Percentiles rank a stretch among this genome's conserved stretches.
phyloP scores from a whole-genome alignment of 345 rosid species.

The Psidium guajava region DNA sequence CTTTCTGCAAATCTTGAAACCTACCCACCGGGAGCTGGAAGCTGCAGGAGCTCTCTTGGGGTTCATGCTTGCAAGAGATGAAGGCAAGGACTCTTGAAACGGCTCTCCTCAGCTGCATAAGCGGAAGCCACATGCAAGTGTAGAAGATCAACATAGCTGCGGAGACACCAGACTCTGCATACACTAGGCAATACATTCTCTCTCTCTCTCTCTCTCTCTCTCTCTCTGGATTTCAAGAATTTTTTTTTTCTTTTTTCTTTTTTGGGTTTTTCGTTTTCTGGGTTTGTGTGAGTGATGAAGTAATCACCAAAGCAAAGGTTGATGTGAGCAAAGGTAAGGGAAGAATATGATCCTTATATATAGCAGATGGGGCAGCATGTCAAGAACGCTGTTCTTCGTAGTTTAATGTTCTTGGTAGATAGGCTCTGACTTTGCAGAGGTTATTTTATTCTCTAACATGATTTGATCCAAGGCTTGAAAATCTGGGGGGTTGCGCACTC shows the following conservation, averaged over 20 bases:
- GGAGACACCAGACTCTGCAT: slow-evolving; percentile 29
- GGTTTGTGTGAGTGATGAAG: background rate
- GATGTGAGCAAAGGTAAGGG: background rate
- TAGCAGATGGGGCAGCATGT: background rate
- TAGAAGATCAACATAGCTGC: slow-evolving; percentile 40
- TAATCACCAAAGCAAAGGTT: background rate
- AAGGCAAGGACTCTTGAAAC: slow-evolving; percentile 1
- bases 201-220: background rate
- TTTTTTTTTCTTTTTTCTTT: background rate
- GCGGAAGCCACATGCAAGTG: slow-evolving; percentile 44
- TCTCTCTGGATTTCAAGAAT: background rate
- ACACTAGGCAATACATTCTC: slow-evolving; percentile 33
- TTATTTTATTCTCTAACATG: background rate
- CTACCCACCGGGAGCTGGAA: slow-evolving; percentile 14
- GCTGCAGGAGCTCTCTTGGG: background rate
- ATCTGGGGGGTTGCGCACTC: background rate
- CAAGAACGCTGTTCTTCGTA: background rate
- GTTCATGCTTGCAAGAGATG: background rate
- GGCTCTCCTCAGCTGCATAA: slow-evolving; percentile 16
- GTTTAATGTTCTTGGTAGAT: background rate
- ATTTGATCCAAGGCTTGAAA: background rate
- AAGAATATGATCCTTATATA: background rate
- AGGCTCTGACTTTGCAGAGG: background rate
- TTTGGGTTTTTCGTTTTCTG: background rate
- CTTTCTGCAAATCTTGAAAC: slow-evolving; percentile 18